Base-by-base conservation (phyloP, 768 basidiomycete species). In the Pilatotrama ljubarskyi region DNA sequence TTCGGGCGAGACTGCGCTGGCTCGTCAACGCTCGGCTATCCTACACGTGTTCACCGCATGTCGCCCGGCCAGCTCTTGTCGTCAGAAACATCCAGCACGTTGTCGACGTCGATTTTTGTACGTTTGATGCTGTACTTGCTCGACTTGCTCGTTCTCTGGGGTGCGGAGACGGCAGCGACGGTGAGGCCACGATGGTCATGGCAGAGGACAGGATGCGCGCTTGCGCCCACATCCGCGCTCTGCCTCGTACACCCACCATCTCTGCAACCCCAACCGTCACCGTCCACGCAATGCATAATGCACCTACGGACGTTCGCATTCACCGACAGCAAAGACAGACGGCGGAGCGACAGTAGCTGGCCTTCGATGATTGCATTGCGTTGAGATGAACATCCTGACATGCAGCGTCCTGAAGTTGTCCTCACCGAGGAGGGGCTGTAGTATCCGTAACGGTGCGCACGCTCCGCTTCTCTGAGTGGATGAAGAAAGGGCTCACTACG, bases 1-100 rank as follows among this genome's bases (percentile, higher is more conserved):
- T 58, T 41, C 46, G 35, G 38, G 42, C 29, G 51, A 48, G 55
- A 51, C 52, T 48, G 47, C 54, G 50, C 36, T 56, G 55, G 48
- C 54, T 55, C 46, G 53, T 44, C 55, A 26, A 25, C 54, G 56
- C 51, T 55, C 61, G 61, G 42, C 55, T 58, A 66, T 51, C 37
- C 48, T 59, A 62, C 64, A 66, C 63, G 67, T 66, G 65, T 62
- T 51, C 58, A 46, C 61, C 66, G 52, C 67, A 57, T 63, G 61
- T 59, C 48, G 52, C 54, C 42, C 26, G 37, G 51, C 50, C 54
- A 22, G 36, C 24, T 35, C 9, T 61, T 37, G 59, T 55, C 53
- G 48, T 42, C 61, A 62, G 55, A 49, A 52, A 53, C 55, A 25
- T 32, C 61, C 42, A 48, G 49, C 61, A 63, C 61, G 61, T 63